Evolutionary conservation across 306 rosid species (phyloP).

Genomic region (Quercus parvula): DNA sequence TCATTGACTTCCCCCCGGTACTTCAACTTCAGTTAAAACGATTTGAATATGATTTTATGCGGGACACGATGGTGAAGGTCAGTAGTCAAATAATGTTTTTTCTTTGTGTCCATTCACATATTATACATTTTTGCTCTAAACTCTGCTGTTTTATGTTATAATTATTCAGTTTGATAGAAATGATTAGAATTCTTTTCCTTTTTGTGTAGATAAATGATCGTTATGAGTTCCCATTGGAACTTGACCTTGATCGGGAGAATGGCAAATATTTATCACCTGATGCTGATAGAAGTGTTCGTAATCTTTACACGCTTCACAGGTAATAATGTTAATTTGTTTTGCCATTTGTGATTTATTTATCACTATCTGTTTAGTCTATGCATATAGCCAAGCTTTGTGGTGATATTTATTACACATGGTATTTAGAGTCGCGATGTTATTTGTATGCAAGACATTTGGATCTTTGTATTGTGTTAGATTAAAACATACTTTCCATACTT

Average conservation of each 20-base stretch:
- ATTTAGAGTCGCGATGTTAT: neutral
- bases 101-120: conserved; percentile 4
- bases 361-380: neutral
- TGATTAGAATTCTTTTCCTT: neutral
- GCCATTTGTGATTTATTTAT: neutral
- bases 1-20: conserved; percentile 96
- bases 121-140: neutral
- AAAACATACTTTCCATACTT: neutral
- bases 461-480: neutral
- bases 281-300: conserved; percentile 84
- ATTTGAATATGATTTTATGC: conserved; percentile 95
- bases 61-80: conserved; percentile 99
- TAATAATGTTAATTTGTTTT: conserved; percentile 23
- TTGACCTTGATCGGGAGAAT: conserved; percentile 89
- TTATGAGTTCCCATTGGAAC: conserved; percentile 96
- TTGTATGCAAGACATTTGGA: neutral
- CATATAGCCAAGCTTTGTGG: conserved; percentile 17
- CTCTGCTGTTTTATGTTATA: neutral
- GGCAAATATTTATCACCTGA: conserved; percentile 96
- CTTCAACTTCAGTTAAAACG: conserved; percentile 98
- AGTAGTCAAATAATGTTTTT: conserved; percentile 24
- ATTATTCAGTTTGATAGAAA: neutral
- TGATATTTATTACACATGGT: neutral
- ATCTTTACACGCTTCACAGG: conserved; percentile 99
- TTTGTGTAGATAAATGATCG: conserved; percentile 86